Percentiles rank a stretch among this genome's conserved stretches.
Conservation (phyloP, 352 stramenopile genomes). For the Globisporangium megalacanthum region DNA sequence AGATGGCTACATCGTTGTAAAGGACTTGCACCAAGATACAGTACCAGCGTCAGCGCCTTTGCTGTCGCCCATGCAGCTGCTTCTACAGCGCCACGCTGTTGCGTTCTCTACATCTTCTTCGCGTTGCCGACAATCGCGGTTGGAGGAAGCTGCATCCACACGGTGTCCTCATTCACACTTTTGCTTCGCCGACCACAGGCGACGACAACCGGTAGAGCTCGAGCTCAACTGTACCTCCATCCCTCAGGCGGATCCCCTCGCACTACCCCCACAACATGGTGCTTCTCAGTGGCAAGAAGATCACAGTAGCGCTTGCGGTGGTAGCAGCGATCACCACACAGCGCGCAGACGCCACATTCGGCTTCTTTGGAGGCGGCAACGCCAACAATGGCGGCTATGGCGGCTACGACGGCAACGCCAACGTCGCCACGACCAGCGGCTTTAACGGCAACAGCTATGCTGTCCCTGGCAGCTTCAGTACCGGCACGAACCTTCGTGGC, state of each 20-base stretch:
- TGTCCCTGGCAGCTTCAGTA: not conserved
- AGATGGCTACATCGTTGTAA: no score
- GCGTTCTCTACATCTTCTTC: no score
- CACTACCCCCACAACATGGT: constrained; percentile 8
- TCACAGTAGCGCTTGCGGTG: constrained; percentile 13
- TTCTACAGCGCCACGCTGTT: no score
- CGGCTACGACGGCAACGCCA: constrained; percentile 1
- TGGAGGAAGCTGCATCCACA: no score
- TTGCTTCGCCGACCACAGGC: not conserved
- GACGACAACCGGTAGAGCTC: not conserved
- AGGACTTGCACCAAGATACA: no score
- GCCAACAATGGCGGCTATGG: constrained; percentile 3
- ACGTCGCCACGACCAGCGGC: not conserved
- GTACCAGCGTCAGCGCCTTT: no score
- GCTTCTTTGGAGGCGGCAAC: constrained; percentile 1
- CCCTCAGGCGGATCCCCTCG: not conserved
- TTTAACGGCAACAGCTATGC: constrained; percentile 1
- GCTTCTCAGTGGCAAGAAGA: constrained; percentile 16
- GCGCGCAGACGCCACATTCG: constrained; percentile 8
- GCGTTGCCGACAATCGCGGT: no score
- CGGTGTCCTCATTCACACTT: not conserved
- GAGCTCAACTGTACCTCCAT: not conserved
- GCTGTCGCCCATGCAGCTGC: no score
- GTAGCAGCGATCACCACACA: constrained; percentile 12
- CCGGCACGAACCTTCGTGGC: constrained; percentile 12